Evolutionary conservation across 805 yeast genomes (phyloP), one percentile per base, ranked within the genome.

Genomic region (Kodamaea fukazawae): DNA sequence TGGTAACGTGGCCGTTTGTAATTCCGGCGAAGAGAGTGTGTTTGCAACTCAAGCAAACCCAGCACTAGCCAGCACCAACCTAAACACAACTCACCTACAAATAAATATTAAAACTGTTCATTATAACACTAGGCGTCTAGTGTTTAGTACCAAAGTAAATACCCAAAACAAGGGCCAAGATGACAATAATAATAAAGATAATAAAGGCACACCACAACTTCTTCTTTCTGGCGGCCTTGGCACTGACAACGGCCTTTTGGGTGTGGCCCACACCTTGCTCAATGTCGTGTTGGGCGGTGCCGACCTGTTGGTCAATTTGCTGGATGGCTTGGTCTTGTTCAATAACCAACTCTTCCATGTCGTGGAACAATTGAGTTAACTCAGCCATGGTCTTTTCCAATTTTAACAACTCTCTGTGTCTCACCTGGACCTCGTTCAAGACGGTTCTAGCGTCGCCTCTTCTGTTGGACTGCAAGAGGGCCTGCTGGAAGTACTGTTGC

Each of bases 371-470:
- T 70, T 87, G 96, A 30, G 95, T 86, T 65, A 93, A 78, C 67
- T 93, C 99, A 27, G 91, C 88, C 86, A 93, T 89, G 44, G 96
- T 84, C 68, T 87, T 82, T 67, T 91, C 98, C 65, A 93, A 83
- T 71, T 88, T 86, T 70, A 87, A 85, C 57, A 93, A 79, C 70
- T 93, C 98, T 61, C 85, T 83, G 70, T 93, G 98, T 70, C 99
- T 83, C 37, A 86, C 81, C 69, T 91, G 96, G 42, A 93, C 98
- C 69, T 93, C 98, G 55, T 88, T 86, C 53, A 93, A 76, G 2
- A 95, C 98, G 25, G 96, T 81, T 63, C 93, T 80, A 31, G 98
- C 97, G 67, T 93, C 96, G 53, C 96, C 96, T 58, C 89, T 79
- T 67, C 95, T 82, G 59, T 86, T 86, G 40, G 89, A 82, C 65